Conservation (phyloP, 768 basidiomycete species). For the Pulveroboletus ravenelii region DNA sequence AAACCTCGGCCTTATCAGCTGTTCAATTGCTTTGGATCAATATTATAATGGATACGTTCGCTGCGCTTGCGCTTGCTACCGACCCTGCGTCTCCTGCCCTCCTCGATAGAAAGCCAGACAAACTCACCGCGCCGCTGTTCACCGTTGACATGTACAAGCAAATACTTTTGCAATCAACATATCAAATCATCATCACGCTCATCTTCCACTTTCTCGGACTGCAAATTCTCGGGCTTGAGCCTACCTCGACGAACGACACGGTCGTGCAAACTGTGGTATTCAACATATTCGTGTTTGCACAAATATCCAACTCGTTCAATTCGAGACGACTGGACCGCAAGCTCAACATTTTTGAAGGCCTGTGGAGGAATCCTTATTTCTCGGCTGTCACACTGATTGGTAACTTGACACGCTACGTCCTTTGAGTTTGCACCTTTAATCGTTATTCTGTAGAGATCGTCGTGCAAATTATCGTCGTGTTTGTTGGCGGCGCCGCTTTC, state of each 20-base stretch:
- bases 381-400: slow-evolving; percentile 80
- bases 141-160: slow-evolving; percentile 95
- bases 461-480: slow-evolving; percentile 83
- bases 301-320: slow-evolving; percentile 95
- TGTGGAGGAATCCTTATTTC: slow-evolving; percentile 79
- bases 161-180: slow-evolving; percentile 84
- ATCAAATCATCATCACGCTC: slow-evolving; percentile 79
- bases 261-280: slow-evolving; percentile 86
- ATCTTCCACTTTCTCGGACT: slow-evolving; percentile 85
- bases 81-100: slow-evolving; percentile 82
- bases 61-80: slow-evolving; percentile 94
- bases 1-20: slow-evolving; percentile 85
- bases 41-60: slow-evolving; percentile 98
- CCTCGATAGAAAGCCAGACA: slow-evolving; percentile 88
- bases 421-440: slow-evolving; percentile 4
- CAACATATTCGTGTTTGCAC: slow-evolving; percentile 97
- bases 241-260: slow-evolving; percentile 31
- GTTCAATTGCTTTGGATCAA: slow-evolving; percentile 99
- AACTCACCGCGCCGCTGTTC: slow-evolving; percentile 85
- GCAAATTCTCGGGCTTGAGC: slow-evolving; percentile 58
- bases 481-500: slow-evolving; percentile 89
- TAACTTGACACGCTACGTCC: slow-evolving; percentile 32
- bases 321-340: slow-evolving; percentile 80
- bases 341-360: slow-evolving; percentile 86
- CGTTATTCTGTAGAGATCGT: slow-evolving; percentile 60